phyloP scores from a whole-genome alignment of 106 monocot species.

The Ottelia alismoides region DNA sequence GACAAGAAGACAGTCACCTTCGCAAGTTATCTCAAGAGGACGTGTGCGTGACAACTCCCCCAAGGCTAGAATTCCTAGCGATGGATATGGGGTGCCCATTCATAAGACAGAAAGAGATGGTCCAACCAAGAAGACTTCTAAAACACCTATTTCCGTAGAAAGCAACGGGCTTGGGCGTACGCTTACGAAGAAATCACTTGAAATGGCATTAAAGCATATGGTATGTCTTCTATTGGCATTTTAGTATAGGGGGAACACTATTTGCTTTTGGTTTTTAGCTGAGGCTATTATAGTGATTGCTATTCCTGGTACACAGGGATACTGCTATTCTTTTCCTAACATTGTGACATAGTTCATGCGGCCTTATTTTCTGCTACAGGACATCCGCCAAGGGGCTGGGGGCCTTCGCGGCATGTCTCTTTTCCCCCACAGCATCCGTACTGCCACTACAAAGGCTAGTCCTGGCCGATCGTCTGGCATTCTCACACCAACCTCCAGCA shows the following conservation, averaged over 20 bases:
- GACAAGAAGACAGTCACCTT: constrained; percentile 16
- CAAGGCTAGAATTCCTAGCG: constrained; percentile 16
- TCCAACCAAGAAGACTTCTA: neutral
- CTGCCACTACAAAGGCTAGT: constrained; percentile 19
- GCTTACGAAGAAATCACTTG: constrained; percentile 74
- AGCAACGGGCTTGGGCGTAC: constrained; percentile 69
- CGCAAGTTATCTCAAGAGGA: too few species aligned
- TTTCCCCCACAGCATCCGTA: constrained; percentile 81
- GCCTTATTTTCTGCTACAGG: constrained; percentile 16
- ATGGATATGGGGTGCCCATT: constrained; percentile 22
- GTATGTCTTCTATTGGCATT: too few species aligned
- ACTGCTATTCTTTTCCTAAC: too few species aligned
- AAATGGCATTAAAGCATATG: constrained; percentile 88
- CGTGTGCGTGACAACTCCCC: constrained; percentile 40
- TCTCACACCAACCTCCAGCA: neutral
- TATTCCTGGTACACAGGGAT: too few species aligned
- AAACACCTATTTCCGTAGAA: constrained; percentile 23
- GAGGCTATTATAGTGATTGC: too few species aligned
- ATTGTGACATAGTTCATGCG: too few species aligned
- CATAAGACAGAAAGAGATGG: constrained; percentile 18
- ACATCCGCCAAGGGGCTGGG: constrained; percentile 58
- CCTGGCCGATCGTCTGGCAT: constrained; percentile 34
- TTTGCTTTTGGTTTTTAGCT: too few species aligned
- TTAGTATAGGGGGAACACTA: too few species aligned
- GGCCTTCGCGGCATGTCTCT: constrained; percentile 57